Base-by-base conservation (phyloP, 1,284 basidiomycete species). In the Fomes fomentarius region DNA sequence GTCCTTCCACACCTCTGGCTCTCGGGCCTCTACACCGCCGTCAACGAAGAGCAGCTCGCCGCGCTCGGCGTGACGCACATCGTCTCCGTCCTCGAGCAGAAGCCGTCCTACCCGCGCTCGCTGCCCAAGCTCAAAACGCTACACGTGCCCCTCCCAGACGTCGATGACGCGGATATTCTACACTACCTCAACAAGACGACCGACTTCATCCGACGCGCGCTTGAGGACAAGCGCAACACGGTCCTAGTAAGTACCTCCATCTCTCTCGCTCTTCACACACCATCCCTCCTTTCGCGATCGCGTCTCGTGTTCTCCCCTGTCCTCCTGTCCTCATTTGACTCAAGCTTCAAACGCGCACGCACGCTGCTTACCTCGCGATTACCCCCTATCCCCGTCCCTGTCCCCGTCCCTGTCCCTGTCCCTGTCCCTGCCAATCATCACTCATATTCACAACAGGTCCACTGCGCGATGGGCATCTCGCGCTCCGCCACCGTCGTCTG, bases 1-100 rank as follows among this genome's bases (percentile, higher is more conserved):
- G 85, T 91, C 62, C 64, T 81, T 1, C 81, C 85, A 5, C 78
- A 83, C 15, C 70, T 91, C 22, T 91, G 84, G 64, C 80, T 91
- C 44, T 83, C 87, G 2, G 84, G 85, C 63, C 77, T 79, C 55
- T 74, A 71, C 64, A 82, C 81, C 14, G 88, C 85, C 9, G 67
- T 70, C 21, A 70, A 82, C 62, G 67, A 69, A 12, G 71, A 74
- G 7, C 74, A 77, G 47, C 73, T 90, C 21, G 56, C 60, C 10
- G 69, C 68, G 8, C 63, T 76, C 9, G 70, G 72, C 26, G 70
- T 76, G 53, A 76, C 76, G 17, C 76, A 77, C 60, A 63, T 77
- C 51, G 54, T 77, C 21, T 74, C 73, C 14, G 66, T 74, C 35
- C 49, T 75, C 28, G 72, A 74, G 56, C 28, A 52, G 10, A 38